These are phyloP conservation scores for Pestalotiopsis sp. DNA, from an alignment of 2,329 filamentous ascomycete species.

Conservation along the genomic window DNA sequence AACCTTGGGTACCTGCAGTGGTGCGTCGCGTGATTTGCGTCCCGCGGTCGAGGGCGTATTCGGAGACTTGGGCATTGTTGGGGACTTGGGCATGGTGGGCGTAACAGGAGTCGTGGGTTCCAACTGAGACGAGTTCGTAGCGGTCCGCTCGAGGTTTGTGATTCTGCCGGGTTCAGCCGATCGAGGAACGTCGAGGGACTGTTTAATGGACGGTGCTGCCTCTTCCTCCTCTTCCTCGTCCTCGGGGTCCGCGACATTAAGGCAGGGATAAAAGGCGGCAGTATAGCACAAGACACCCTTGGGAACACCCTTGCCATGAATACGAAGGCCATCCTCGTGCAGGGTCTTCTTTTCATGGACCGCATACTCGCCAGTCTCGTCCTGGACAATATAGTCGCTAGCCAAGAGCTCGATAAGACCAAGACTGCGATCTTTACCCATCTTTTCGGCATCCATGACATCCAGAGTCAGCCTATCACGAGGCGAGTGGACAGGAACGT, in stretches of 20 bases:
- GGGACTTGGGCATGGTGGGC: constrained; percentile 45
- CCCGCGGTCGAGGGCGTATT: constrained; percentile 32
- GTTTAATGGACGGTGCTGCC: constrained; percentile 22
- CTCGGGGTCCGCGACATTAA: constrained; percentile 87
- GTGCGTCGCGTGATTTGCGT: constrained; percentile 52
- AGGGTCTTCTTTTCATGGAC: constrained; percentile 75
- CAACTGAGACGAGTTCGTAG: constrained; percentile 23
- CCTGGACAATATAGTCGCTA: constrained; percentile 77
- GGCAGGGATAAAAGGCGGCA: constrained; percentile 84
- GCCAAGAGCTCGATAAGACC: constrained; percentile 78
- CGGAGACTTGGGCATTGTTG: constrained; percentile 43
- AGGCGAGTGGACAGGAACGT: constrained; percentile 83
- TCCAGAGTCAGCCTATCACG: constrained; percentile 86
- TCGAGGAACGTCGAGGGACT: constrained; percentile 35
- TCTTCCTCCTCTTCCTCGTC: constrained; percentile 69
- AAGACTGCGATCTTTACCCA: constrained; percentile 87
- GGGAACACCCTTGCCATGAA: constrained; percentile 70
- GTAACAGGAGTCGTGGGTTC: constrained; percentile 30
- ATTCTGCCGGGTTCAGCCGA: constrained; percentile 46
- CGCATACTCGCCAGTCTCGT: constrained; percentile 78
- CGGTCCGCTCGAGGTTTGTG: constrained; percentile 35
- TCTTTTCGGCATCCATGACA: constrained; percentile 94
- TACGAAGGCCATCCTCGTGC: constrained; percentile 67
- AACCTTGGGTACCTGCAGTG: constrained; percentile 71
- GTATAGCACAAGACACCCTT: constrained; percentile 86